These are phyloP conservation scores for Coniferiporia sulphurascens DNA, from an alignment of 1,284 basidiomycete genomes.

Conservation along the genomic window DNA sequence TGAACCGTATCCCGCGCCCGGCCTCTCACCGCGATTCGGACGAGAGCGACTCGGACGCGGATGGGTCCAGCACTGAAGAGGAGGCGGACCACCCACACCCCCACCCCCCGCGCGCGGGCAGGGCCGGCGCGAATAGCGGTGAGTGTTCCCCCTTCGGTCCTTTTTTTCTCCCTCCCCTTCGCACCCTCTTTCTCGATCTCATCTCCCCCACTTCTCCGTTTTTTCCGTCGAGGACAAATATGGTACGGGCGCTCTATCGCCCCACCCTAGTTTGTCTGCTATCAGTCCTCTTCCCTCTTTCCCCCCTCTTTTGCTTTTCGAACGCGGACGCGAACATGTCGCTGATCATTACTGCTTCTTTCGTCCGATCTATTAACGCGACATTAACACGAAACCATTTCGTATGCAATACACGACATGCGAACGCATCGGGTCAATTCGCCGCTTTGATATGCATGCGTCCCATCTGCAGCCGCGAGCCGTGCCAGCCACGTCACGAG, in stretches of 20 bases:
- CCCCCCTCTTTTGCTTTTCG: not conserved
- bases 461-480: too few species aligned
- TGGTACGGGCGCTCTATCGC: not conserved
- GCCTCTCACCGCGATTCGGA: not conserved
- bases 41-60: not conserved
- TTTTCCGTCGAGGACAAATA: not conserved
- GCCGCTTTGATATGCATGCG: too few species aligned
- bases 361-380: too few species aligned
- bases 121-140: not conserved
- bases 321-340: slow-evolving; percentile 1
- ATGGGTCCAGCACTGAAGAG: slow-evolving; percentile 9
- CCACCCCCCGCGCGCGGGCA: not conserved
- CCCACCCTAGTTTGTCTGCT: not conserved
- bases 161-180: too few species aligned
- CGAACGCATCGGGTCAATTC: too few species aligned
- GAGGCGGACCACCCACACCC: slow-evolving; percentile 2
- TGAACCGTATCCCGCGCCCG: not conserved
- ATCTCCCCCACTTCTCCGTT: not conserved
- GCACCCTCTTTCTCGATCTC: too few species aligned
- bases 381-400: too few species aligned
- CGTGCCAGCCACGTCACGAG: too few species aligned
- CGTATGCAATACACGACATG: too few species aligned
- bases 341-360: too few species aligned
- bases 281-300: not conserved
- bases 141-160: not conserved